Conservation (phyloP, 192 early-diverging fungal genomes). For the Coemansia sp. region DNA sequence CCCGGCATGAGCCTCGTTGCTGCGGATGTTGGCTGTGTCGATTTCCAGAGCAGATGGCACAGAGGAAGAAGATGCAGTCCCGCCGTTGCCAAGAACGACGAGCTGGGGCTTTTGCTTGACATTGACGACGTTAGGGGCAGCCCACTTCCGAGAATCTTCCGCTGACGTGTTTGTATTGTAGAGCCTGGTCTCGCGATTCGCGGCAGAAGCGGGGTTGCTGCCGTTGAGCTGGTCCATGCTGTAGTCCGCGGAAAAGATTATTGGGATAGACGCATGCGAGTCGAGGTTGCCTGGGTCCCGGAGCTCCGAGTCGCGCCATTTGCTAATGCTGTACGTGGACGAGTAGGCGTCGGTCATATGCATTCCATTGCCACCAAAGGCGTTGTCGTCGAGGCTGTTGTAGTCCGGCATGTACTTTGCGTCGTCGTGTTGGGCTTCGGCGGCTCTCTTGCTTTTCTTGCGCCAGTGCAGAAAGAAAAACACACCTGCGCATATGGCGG, state of each 20-base stretch:
- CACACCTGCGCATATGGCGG: constrained; percentile 17
- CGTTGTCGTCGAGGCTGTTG: constrained; percentile 38
- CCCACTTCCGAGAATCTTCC: constrained; percentile 38
- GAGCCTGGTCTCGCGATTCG: constrained; percentile 39
- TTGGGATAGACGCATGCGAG: constrained; percentile 43
- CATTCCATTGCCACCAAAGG: constrained; percentile 16
- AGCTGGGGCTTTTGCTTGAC: constrained; percentile 40
- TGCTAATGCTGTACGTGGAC: constrained; percentile 42
- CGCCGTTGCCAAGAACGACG: constrained; percentile 22
- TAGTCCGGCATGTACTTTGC: constrained; percentile 49
- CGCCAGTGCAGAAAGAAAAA: constrained; percentile 36
- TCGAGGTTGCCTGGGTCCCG: not conserved
- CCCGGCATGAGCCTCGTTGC: not conserved
- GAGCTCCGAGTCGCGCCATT: constrained; percentile 41
- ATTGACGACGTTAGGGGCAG: constrained; percentile 37
- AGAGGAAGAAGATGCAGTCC: not conserved
- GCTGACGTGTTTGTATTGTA: constrained; percentile 17
- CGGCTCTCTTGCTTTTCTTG: constrained; percentile 14
- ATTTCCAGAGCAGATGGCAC: constrained; percentile 11
- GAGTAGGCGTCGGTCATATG: constrained; percentile 23
- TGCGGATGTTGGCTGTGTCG: constrained; percentile 11
- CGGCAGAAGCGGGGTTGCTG: constrained; percentile 8
- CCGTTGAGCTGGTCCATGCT: constrained; percentile 13
- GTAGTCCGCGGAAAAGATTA: constrained; percentile 35
- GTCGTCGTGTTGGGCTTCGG: constrained; percentile 26